These are phyloP conservation scores for Aspergillus sp. DNA, from an alignment of 2,329 filamentous ascomycete genomes.

Conservation along the genomic window DNA sequence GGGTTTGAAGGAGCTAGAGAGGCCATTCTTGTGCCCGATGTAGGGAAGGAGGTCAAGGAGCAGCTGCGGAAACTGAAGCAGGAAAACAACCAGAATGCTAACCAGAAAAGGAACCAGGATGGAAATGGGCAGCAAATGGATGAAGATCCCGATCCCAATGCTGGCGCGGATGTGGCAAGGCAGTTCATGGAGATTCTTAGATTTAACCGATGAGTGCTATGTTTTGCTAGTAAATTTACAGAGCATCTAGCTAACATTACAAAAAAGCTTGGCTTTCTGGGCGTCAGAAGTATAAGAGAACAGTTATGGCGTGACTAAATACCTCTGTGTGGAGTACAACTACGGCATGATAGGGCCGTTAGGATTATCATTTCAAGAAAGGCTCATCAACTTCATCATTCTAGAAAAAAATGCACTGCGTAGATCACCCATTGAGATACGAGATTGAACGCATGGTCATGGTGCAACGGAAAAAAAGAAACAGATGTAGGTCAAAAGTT, in stretches of 20 bases:
- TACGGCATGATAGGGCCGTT: not conserved
- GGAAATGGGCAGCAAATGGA: slow-evolving; percentile 19
- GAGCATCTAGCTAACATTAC: not conserved
- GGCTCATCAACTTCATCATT: not conserved
- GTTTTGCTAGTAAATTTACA: not conserved
- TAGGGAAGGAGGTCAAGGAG: slow-evolving; percentile 39
- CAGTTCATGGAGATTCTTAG: slow-evolving; percentile 48
- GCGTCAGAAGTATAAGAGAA: not conserved
- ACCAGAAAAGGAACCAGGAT: slow-evolving; percentile 10
- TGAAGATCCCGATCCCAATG: slow-evolving; percentile 34
- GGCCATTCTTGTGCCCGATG: slow-evolving; percentile 42
- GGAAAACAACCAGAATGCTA: slow-evolving; percentile 11
- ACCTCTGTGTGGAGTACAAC: too few species aligned
- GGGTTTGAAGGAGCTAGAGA: slow-evolving; percentile 39
- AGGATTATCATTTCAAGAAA: not conserved
- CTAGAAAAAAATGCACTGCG: not conserved
- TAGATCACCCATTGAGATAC: not conserved
- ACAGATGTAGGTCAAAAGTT: not conserved
- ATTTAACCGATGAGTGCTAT: slow-evolving; percentile 36
- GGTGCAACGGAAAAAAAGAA: not conserved
- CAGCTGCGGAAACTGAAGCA: slow-evolving; percentile 24
- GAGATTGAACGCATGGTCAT: not conserved
- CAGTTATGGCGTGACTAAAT: not conserved
- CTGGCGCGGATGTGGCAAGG: slow-evolving; percentile 42
- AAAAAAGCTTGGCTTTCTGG: not conserved